A percentile compares a stretch with the other conserved stretches of the same genome.
Evolutionary conservation across 2,329 filamentous ascomycete genomes (phyloP).

Genomic region (Triangularia verruculosa): DNA sequence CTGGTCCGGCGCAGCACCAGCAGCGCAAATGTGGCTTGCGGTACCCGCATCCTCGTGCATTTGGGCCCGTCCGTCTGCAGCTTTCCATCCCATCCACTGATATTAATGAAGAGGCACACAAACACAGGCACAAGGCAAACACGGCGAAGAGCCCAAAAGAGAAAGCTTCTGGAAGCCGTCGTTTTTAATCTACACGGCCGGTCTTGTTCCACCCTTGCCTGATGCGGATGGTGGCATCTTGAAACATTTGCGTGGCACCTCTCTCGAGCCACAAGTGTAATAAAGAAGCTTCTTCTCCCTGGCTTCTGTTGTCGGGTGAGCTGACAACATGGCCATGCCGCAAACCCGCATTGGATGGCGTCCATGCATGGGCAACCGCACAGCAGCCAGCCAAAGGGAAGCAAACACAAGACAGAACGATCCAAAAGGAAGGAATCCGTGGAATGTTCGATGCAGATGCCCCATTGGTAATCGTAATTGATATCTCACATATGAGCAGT

Average conservation of each 20-base stretch:
- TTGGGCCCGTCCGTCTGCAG: background rate
- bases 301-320: background rate
- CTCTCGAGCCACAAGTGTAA: background rate
- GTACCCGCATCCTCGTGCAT: background rate
- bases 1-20: background rate
- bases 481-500: background rate
- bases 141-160: background rate
- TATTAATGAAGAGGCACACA: background rate
- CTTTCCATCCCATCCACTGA: background rate
- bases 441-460: conserved; percentile 19
- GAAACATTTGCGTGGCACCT: background rate
- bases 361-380: background rate
- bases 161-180: background rate
- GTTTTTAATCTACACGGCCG: background rate
- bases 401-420: no score
- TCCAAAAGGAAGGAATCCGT: background rate
- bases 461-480: background rate
- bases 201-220: background rate
- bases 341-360: background rate
- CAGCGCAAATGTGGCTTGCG: background rate
- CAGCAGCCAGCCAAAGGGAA: background rate
- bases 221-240: background rate
- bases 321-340: background rate
- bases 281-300: background rate
- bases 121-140: background rate